Evolutionary conservation across 768 basidiomycete genomes (phyloP).

Genomic region (Sistotremastrum niveocremeum): DNA sequence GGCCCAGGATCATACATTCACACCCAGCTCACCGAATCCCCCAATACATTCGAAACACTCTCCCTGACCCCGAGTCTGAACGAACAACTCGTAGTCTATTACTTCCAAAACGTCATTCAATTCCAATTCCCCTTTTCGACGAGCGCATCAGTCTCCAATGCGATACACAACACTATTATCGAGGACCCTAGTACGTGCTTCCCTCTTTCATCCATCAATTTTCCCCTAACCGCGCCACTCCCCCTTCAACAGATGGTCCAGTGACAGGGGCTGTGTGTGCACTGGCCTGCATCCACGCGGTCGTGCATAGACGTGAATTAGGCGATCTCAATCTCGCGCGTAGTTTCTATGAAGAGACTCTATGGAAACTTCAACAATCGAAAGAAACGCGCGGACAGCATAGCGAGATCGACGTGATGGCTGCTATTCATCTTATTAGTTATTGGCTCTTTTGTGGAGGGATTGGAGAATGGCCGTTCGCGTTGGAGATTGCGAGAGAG

Average conservation of each 20-base stretch:
- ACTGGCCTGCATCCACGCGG: conserved; percentile 57
- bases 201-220: conserved; percentile 4
- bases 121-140: conserved; percentile 54
- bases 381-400: conserved; percentile 41
- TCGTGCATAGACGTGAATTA: conserved; percentile 47
- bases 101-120: conserved; percentile 58
- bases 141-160: conserved; percentile 38
- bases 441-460: conserved; percentile 64
- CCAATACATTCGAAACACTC: no score
- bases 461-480: conserved; percentile 51
- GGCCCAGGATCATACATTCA: no score
- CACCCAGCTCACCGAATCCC: no score
- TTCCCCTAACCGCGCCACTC: conserved; percentile 4
- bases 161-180: neutral
- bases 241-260: conserved; percentile 37
- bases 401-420: conserved; percentile 58
- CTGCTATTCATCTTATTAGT: conserved; percentile 63
- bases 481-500: conserved; percentile 58
- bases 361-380: conserved; percentile 41
- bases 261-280: conserved; percentile 65
- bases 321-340: conserved; percentile 38
- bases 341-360: conserved; percentile 58
- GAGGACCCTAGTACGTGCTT: neutral
- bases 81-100: conserved; percentile 56
- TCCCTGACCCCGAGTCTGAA: conserved; percentile 24